These are phyloP conservation scores for Aphanomyces euteiches DNA, from an alignment of 352 stramenopile species.

Conservation along the genomic window DNA sequence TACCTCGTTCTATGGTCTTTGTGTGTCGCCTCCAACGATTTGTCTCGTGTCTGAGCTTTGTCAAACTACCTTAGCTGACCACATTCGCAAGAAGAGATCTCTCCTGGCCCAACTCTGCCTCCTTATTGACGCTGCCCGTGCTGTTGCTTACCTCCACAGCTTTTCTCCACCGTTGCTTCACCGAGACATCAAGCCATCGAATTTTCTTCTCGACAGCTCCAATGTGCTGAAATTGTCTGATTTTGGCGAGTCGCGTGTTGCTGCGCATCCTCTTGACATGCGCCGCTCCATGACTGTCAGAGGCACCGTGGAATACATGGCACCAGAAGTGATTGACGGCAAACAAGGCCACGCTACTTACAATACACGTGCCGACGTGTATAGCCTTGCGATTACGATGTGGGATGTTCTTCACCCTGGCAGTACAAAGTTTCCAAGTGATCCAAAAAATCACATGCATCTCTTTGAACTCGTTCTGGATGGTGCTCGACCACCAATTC, in stretches of 20 bases:
- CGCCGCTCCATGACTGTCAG: constrained; percentile 28
- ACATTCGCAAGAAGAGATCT: constrained; percentile 13
- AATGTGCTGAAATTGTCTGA: constrained; percentile 51
- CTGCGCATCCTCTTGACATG: neutral
- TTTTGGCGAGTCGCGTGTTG: constrained; percentile 46
- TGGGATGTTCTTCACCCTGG: constrained; percentile 68
- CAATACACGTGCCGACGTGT: constrained; percentile 65
- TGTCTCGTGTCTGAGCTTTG: constrained; percentile 66
- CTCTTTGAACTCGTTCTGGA: constrained; percentile 52
- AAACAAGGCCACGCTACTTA: constrained; percentile 49
- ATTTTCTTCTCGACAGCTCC: constrained; percentile 46
- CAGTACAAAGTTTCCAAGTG: constrained; percentile 44
- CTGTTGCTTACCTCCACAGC: constrained; percentile 49
- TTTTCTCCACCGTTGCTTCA: constrained; percentile 49
- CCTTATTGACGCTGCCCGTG: constrained; percentile 48
- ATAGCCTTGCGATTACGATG: constrained; percentile 68
- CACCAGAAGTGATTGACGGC: constrained; percentile 74
- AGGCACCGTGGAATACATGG: constrained; percentile 77
- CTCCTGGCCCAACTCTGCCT: constrained; percentile 42
- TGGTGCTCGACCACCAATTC: constrained; percentile 46
- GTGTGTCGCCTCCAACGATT: constrained; percentile 67
- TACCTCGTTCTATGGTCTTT: constrained; percentile 78
- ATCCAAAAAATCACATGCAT: constrained; percentile 45
- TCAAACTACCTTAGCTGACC: constrained; percentile 43
- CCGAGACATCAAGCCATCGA: constrained; percentile 45